phyloP scores from a whole-genome alignment of 164 flowering plant genomes.

The Annona squamosa region DNA sequence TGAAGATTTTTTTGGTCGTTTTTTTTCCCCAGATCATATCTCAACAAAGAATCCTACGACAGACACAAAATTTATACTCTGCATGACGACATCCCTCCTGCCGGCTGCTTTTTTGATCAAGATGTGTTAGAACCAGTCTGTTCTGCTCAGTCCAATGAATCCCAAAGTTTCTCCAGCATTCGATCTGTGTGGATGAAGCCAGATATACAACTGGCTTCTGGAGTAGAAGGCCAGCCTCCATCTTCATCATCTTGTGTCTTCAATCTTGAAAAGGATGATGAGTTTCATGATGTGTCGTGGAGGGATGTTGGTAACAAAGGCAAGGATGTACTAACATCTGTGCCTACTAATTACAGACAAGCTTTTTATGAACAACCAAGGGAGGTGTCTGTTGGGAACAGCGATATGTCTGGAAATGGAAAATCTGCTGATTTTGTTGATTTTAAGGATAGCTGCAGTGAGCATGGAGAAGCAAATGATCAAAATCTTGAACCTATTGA shows the following conservation, averaged over 20 bases:
- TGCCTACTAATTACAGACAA: conserved; percentile 6
- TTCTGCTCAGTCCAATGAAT: conserved; percentile 13
- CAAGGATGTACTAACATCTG: conserved; percentile 17
- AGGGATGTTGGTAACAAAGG: conserved; percentile 14
- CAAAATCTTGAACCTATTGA: conserved; percentile 10
- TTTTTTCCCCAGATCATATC: conserved; percentile 15
- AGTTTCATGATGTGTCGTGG: conserved; percentile 12
- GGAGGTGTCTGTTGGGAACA: conserved; percentile 19
- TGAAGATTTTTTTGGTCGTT: conserved; percentile 18
- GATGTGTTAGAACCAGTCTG: conserved; percentile 16
- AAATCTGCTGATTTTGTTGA: conserved; percentile 11
- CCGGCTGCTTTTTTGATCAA: conserved; percentile 14
- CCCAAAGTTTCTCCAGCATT: conserved; percentile 15
- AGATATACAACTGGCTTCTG: conserved; percentile 16
- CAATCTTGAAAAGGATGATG: conserved; percentile 14
- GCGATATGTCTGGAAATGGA: conserved; percentile 16
- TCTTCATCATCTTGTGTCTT: conserved; percentile 15
- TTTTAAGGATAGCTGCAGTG: conserved; percentile 13
- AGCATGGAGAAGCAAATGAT: conserved; percentile 18
- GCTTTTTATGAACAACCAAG: conserved; percentile 12
- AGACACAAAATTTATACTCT: conserved; percentile 17
- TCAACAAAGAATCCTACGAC: conserved; percentile 9
- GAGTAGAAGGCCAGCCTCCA: conserved; percentile 11
- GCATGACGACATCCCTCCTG: conserved; percentile 16
- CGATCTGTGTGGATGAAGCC: conserved; percentile 12